Base-by-base conservation (phyloP, 1,139 yeast genomes). In the Magnusiomyces paraingens region DNA sequence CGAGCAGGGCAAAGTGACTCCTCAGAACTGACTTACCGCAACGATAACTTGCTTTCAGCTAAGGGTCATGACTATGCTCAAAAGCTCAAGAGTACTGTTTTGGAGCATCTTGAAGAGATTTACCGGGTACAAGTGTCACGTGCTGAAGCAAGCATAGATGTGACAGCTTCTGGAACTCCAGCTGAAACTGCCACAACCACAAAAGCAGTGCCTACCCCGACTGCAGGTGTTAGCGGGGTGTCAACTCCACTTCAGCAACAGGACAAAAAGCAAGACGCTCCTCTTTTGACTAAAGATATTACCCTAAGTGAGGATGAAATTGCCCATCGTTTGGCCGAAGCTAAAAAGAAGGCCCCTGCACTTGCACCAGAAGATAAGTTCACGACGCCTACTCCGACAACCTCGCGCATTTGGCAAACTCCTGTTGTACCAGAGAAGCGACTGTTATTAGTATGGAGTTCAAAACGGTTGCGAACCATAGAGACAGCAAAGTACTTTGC, bases 381-480 rank as follows among this genome's bases (percentile, higher is more conserved):
- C 49, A 55, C 58, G 17, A 55, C 55, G 32, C 58, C 53, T 32
- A 56, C 55, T 47, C 57, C 53, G 18, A 55, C 54, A 41, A 55
- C 42, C 22, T 54, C 53, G 36, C 52, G 40, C 14, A 52, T 43
- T 11, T 52, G 57, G 52, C 26, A 50, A 6, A 40, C 12, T 8
- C 48, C 47, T 21, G 60, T 84, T 57, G 20, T 38, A 38, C 54
- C 52, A 2, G 55, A 50, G 20, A 43, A 41, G 26, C 52, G 47
- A 18, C 53, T 48, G 14, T 36, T 55, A 6, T 81, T 81, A 5
- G 90, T 93, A 14, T 93, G 98, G 97, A 88, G 97, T 0, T 91
- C 97, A 0, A 90, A 94, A 5, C 81, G 96, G 57, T 77, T 80
- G 61, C 79, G 97, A 64, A 90, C 97, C 0, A 76, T 84, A 15